Evolutionary conservation across 768 basidiomycete genomes (phyloP).

Genomic region (Albatrellus ellisii): DNA sequence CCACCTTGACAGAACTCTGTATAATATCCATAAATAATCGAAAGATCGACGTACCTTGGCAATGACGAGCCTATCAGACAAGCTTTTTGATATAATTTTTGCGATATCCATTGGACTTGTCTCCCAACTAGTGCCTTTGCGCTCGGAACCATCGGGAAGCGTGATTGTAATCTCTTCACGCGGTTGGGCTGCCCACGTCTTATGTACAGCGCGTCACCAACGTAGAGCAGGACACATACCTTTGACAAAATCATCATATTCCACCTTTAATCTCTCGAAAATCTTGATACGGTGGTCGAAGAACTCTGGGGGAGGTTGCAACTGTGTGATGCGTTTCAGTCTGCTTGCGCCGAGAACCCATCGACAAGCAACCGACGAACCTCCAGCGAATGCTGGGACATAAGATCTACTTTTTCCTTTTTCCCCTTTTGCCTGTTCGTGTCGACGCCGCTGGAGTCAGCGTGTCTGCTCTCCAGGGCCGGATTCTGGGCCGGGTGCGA

Average conservation of each 20-base stretch:
- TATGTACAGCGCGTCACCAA: conserved; percentile 1
- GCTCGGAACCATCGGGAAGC: conserved; percentile 74
- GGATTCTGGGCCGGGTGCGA: conserved; percentile 36
- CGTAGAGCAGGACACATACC: conserved; percentile 30
- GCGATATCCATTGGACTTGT: conserved; percentile 89
- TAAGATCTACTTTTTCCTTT: conserved; percentile 22
- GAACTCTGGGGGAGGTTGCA: conserved; percentile 75
- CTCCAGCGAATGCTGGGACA: conserved; percentile 48
- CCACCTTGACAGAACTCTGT: conserved; percentile 35
- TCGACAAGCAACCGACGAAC: conserved; percentile 22
- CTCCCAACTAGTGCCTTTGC: conserved; percentile 85
- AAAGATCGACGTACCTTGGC: conserved; percentile 53
- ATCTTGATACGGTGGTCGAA: conserved; percentile 84
- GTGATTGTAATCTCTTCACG: conserved; percentile 76
- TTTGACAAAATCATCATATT: conserved; percentile 72
- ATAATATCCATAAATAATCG: conserved; percentile 5
- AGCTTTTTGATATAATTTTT: conserved; percentile 72
- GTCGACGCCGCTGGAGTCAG: conserved; percentile 11
- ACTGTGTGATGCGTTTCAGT: conserved; percentile 26
- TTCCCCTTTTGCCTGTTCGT: conserved; percentile 31
- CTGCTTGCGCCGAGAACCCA: neutral
- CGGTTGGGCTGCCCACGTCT: conserved; percentile 46
- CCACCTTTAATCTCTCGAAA: conserved; percentile 76
- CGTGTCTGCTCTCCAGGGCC: conserved; percentile 19
- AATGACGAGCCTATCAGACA: conserved; percentile 85